A percentile compares a stretch with the other conserved stretches of the same genome.
These are phyloP conservation scores for Fusarium siculi DNA, from an alignment of 2,329 filamentous ascomycete species.

Conservation along the genomic window DNA sequence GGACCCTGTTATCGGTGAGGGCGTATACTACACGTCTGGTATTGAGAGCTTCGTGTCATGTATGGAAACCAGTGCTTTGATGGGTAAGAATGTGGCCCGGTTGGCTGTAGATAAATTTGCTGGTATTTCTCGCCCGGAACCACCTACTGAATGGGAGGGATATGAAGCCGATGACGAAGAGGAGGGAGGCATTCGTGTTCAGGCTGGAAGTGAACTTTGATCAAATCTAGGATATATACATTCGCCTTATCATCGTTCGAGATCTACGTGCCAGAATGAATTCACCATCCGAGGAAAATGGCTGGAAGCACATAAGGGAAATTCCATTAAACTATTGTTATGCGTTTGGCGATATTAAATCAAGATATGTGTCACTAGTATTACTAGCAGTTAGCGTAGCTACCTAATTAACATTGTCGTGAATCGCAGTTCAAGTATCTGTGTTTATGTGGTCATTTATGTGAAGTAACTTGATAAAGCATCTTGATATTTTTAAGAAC, in stretches of 20 bases:
- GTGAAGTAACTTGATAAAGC: neutral
- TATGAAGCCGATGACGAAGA: neutral
- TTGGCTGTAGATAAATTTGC: constrained; percentile 72
- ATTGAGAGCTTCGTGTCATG: constrained; percentile 96
- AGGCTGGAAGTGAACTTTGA: constrained; percentile 30
- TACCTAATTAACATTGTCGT: neutral
- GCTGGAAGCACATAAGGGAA: neutral
- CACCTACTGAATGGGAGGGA: neutral
- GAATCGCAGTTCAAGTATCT: neutral
- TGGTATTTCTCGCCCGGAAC: constrained; percentile 34
- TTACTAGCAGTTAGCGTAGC: neutral
- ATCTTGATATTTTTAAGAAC: neutral
- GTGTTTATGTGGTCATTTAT: neutral
- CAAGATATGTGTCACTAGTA: neutral
- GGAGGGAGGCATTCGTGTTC: constrained; percentile 15
- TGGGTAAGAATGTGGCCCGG: constrained; percentile 86
- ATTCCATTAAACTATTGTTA: neutral
- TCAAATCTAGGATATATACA: neutral
- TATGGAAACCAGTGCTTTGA: constrained; percentile 95
- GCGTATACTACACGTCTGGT: constrained; percentile 76
- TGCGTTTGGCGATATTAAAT: neutral
- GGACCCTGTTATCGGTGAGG: constrained; percentile 73
- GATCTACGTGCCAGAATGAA: neutral
- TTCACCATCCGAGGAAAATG: neutral
- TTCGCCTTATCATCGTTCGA: neutral